Evolutionary conservation across 192 early-diverging fungal species (phyloP).

Genomic region (Linnemannia exigua): DNA sequence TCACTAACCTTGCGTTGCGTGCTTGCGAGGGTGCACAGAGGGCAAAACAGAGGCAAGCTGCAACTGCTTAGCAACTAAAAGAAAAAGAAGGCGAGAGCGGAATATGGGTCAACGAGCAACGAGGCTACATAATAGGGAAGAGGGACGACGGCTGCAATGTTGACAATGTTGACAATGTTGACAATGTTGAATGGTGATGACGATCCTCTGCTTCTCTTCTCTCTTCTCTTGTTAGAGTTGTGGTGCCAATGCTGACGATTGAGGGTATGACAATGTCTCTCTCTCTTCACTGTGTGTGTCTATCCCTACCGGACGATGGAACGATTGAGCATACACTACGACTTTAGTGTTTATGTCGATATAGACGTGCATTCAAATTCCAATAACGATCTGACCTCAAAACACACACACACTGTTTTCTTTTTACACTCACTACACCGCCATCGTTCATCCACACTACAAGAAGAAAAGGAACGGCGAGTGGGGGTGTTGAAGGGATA

Average conservation of each 20-base stretch:
- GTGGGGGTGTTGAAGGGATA: too few species aligned
- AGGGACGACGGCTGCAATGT: not conserved
- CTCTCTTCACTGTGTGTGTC: not conserved
- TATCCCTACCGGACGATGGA: constrained; percentile 4
- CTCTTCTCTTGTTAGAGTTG: too few species aligned
- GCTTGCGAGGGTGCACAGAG: too few species aligned
- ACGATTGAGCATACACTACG: not conserved
- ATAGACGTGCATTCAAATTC: constrained; percentile 10
- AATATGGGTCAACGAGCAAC: constrained; percentile 2
- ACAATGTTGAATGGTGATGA: not conserved
- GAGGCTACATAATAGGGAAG: not conserved
- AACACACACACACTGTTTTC: not conserved
- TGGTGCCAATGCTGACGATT: not conserved
- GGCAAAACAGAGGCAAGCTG: not conserved
- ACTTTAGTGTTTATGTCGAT: not conserved
- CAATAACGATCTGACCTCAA: constrained; percentile 50
- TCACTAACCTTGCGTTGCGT: not conserved
- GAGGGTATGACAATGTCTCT: not conserved
- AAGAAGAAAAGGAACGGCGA: too few species aligned
- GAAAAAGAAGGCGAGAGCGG: not conserved
- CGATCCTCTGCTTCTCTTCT: not conserved
- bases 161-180: not conserved
- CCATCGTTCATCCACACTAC: not conserved
- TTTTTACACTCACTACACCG: not conserved
- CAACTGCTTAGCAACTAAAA: not conserved